phyloP scores from a whole-genome alignment of 2,329 filamentous ascomycete genomes.

The Fusarium longipes region DNA sequence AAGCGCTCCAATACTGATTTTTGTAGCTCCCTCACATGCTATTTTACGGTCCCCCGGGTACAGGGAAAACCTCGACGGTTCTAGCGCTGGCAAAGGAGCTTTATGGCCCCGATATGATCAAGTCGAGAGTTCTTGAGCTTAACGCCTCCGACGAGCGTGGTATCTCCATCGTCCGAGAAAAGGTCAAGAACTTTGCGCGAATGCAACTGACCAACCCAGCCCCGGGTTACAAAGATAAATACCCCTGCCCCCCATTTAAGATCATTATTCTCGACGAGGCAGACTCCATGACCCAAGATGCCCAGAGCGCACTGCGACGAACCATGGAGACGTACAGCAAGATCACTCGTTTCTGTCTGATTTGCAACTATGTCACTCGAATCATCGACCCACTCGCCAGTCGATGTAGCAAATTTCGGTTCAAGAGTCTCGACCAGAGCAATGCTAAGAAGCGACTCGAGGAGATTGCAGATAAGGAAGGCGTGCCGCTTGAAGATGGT shows the following conservation, averaged over 20 bases:
- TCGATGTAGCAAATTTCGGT: slow-evolving; percentile 95
- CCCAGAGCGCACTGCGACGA: slow-evolving; percentile 88
- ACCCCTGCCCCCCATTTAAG: slow-evolving; percentile 97
- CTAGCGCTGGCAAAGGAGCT: slow-evolving; percentile 97
- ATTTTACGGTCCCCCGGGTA: slow-evolving; percentile 97
- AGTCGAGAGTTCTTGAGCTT: slow-evolving; percentile 94
- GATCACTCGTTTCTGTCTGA: slow-evolving; percentile 96
- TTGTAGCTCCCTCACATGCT: slow-evolving; percentile 91
- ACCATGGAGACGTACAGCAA: slow-evolving; percentile 99
- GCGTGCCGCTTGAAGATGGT: slow-evolving; percentile 79
- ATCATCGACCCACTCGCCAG: slow-evolving; percentile 97
- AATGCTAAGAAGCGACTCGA: slow-evolving; percentile 83
- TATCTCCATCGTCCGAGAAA: slow-evolving; percentile 95
- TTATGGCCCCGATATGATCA: slow-evolving; percentile 94
- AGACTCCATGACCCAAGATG: slow-evolving; percentile 99
- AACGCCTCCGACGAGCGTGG: slow-evolving; percentile 99
- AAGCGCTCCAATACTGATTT: slow-evolving; percentile 7
- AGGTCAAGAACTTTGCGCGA: slow-evolving; percentile 97
- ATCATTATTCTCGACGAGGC: slow-evolving; percentile 99
- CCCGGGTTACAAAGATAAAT: slow-evolving; percentile 73
- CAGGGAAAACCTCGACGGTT: slow-evolving; percentile 97
- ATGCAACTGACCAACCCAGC: slow-evolving; percentile 91
- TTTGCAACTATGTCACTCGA: slow-evolving; percentile 98
- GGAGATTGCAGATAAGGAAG: slow-evolving; percentile 84
- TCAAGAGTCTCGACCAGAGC: slow-evolving; percentile 91